These are phyloP conservation scores for Wickerhamiella sorbophila DNA, from an alignment of 805 yeast genomes.

Conservation along the genomic window DNA sequence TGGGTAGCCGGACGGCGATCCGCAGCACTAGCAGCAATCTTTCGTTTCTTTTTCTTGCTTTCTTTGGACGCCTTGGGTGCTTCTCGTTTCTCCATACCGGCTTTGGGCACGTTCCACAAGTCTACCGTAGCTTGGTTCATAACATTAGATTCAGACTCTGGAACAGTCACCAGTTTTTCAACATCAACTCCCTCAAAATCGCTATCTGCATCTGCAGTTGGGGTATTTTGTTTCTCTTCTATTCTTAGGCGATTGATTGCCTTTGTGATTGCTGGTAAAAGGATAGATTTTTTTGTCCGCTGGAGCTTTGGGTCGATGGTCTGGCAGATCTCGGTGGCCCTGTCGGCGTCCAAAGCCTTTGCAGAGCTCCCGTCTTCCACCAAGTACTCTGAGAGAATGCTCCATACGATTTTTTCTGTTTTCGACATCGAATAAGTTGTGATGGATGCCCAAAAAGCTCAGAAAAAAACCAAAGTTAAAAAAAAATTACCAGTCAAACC, in stretches of 20 bases:
- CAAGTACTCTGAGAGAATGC: conserved; percentile 19
- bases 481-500: neutral
- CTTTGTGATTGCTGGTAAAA: conserved; percentile 51
- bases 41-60: conserved; percentile 9
- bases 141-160: conserved; percentile 40
- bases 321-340: conserved; percentile 32
- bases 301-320: conserved; percentile 50
- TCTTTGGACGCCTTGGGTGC: conserved; percentile 1
- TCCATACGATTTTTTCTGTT: conserved; percentile 15
- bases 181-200: conserved; percentile 29
- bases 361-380: conserved; percentile 29
- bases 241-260: conserved; percentile 40
- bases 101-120: conserved; percentile 38
- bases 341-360: conserved; percentile 8
- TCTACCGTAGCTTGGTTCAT: conserved; percentile 66
- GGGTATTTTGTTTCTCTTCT: conserved; percentile 42
- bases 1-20: conserved; percentile 32
- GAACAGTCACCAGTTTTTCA: conserved; percentile 46
- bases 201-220: conserved; percentile 24
- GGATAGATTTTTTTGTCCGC: conserved; percentile 49
- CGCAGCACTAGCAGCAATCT: conserved; percentile 1
- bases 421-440: conserved; percentile 15
- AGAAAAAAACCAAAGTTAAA: too few relatives aligned
- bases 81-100: conserved; percentile 7
- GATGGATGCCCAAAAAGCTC: too few relatives aligned